Percentiles rank a stretch among this genome's conserved stretches.
Evolutionary conservation across 805 yeast genomes (phyloP).

Genomic region (Limtongia smithiae): DNA sequence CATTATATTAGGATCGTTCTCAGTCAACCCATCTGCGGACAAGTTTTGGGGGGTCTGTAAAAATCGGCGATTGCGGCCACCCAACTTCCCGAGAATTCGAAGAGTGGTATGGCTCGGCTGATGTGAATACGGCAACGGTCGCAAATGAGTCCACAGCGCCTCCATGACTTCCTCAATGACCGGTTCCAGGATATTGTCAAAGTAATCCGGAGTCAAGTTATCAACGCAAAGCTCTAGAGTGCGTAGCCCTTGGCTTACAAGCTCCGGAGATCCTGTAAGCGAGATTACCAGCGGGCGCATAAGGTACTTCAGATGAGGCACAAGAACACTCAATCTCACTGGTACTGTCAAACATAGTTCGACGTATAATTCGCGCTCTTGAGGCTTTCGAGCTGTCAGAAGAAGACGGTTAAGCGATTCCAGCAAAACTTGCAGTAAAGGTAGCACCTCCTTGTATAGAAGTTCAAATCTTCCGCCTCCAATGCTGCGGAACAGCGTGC

Average conservation of each 20-base stretch:
- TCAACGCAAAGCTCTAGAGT: constrained; percentile 95
- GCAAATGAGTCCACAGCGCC: constrained; percentile 84
- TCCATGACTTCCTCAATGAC: constrained; percentile 92
- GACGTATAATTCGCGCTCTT: constrained; percentile 89
- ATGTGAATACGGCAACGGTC: constrained; percentile 91
- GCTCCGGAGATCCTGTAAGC: constrained; percentile 81
- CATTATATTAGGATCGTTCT: constrained; percentile 66
- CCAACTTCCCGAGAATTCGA: constrained; percentile 87
- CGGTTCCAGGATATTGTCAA: constrained; percentile 96
- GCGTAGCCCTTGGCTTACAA: constrained; percentile 89
- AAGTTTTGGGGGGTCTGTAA: constrained; percentile 72
- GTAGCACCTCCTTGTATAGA: constrained; percentile 87
- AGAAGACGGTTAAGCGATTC: constrained; percentile 83
- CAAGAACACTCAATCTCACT: constrained; percentile 85
- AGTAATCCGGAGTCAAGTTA: constrained; percentile 90
- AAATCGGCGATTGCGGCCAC: constrained; percentile 90
- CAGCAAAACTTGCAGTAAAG: constrained; percentile 77
- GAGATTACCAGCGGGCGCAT: constrained; percentile 92
- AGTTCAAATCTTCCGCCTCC: constrained; percentile 97
- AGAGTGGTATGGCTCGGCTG: constrained; percentile 94
- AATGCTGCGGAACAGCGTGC: constrained; percentile 87
- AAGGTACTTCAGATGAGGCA: constrained; percentile 82
- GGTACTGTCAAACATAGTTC: constrained; percentile 95
- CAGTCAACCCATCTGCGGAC: constrained; percentile 45
- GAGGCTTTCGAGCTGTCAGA: constrained; percentile 76